phyloP scores from a whole-genome alignment of 257 asterid genomes.

The Catharanthus roseus region DNA sequence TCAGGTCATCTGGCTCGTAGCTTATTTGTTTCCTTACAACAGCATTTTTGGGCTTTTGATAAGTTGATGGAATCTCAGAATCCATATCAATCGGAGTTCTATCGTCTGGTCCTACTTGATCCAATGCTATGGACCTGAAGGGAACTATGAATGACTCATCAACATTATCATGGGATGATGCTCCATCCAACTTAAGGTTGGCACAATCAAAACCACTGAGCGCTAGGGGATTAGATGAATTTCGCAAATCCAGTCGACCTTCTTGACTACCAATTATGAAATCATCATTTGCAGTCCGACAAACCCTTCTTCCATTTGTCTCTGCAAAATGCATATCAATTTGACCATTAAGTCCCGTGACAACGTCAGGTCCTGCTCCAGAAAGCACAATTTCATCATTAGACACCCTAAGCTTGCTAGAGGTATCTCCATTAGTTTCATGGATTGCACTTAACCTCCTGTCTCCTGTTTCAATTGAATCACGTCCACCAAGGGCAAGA shows the following conservation, averaged over 20 bases:
- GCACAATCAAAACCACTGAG: slow-evolving; percentile 37
- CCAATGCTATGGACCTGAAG: slow-evolving; percentile 64
- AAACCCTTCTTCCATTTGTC: slow-evolving; percentile 47
- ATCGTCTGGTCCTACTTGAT: slow-evolving; percentile 44
- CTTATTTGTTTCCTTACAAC: slow-evolving; percentile 36
- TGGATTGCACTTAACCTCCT: slow-evolving; percentile 32
- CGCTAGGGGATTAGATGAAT: slow-evolving; percentile 50
- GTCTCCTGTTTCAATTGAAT: slow-evolving; percentile 40
- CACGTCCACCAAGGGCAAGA: slow-evolving; percentile 37
- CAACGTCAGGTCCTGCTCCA: slow-evolving; percentile 30
- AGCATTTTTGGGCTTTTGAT: slow-evolving; percentile 40
- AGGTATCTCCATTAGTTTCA: slow-evolving; percentile 28
- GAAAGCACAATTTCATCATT: slow-evolving; percentile 45
- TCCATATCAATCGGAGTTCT: slow-evolving; percentile 64
- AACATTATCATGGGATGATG: slow-evolving; percentile 39
- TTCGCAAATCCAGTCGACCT: slow-evolving; percentile 34
- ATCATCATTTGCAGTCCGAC: slow-evolving; percentile 52
- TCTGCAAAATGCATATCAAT: slow-evolving; percentile 48
- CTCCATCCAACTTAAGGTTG: slow-evolving; percentile 34
- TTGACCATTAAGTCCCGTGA: slow-evolving; percentile 29
- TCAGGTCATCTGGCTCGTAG: slow-evolving; percentile 81
- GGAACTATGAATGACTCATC: slow-evolving; percentile 83
- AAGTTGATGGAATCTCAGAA: slow-evolving; percentile 55
- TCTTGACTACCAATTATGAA: slow-evolving; percentile 43
- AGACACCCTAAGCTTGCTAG: slow-evolving; percentile 37